Evolutionary conservation across 2,329 filamentous ascomycete genomes (phyloP).

Genomic region (Calonectria hawksworthii): DNA sequence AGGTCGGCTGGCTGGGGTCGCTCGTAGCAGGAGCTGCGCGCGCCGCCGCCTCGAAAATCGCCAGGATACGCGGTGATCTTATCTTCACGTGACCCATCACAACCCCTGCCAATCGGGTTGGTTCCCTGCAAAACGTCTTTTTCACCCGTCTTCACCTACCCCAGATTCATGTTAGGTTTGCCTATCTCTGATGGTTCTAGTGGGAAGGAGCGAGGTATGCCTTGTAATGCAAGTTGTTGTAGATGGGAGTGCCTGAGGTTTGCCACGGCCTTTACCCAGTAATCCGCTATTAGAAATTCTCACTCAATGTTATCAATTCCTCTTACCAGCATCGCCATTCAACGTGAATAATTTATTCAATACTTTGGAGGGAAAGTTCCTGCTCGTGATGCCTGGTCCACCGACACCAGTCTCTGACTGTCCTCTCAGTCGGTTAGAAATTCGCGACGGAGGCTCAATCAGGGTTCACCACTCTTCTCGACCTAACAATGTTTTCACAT

Average conservation of each 20-base stretch:
- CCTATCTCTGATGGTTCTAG: not conserved
- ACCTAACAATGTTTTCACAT: slow-evolving; percentile 39
- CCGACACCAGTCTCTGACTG: slow-evolving; percentile 49
- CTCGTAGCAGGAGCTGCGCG: slow-evolving; percentile 21
- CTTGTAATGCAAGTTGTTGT: not conserved
- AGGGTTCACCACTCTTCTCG: slow-evolving; percentile 40
- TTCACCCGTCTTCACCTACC: slow-evolving; percentile 11
- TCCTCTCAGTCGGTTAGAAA: slow-evolving; percentile 48
- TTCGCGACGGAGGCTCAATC: slow-evolving; percentile 39
- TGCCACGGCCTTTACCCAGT: not conserved
- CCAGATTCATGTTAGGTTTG: slow-evolving; percentile 7
- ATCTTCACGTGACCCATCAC: slow-evolving; percentile 24
- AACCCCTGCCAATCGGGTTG: slow-evolving; percentile 43
- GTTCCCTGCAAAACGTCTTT: slow-evolving; percentile 26
- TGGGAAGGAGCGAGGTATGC: slow-evolving; percentile 12
- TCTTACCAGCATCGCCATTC: not conserved
- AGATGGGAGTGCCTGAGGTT: not conserved
- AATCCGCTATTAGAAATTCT: not conserved
- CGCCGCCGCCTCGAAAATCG: slow-evolving; percentile 27
- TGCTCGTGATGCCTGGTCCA: slow-evolving; percentile 42
- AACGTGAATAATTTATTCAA: not conserved
- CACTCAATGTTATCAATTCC: not conserved
- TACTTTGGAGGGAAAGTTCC: too few species aligned
- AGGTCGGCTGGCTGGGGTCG: slow-evolving; percentile 27
- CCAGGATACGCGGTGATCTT: slow-evolving; percentile 26